Evolutionary conservation across 192 early-diverging fungal species (phyloP), one percentile per base, ranked within the genome.

Genomic region (Backusella parvicylindrica): DNA sequence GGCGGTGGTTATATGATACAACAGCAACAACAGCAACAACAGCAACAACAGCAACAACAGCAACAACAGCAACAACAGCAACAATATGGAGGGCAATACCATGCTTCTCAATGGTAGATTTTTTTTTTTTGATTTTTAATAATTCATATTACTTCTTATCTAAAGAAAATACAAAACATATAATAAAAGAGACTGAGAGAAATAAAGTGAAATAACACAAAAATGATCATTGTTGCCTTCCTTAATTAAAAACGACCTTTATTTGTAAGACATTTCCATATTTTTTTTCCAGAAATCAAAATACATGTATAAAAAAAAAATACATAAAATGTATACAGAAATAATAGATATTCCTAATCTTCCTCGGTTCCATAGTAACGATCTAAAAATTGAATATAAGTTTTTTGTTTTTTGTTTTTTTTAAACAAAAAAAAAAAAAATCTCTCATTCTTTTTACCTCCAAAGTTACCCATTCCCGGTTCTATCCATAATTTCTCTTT

Each of bases 391-490:
- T 18, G 3, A 70, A 73, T 56, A 32, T 2, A 64, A 16, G 31
- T n/a, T 26, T 18, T 33, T n/a, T 4, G 11, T 6, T 13, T 40
- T 33, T 31, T 66, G 8, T 43, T 64, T 37, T 18, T 65, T 31
- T 33, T 38, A 64, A 30, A 36, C 4, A n/a, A n/a, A n/a, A n/a
- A n/a, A n/a, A n/a, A n/a, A 26, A 64, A 6, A 0, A 7, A 23
- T 47, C 11, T 8, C 3, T 28, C 15, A n/a, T 13, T 8, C 18
- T 12, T 56, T 49, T 56, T 78, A 84, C 83, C 86, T 37, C 92
- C 92, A 92, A 97, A 96, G 79, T 95, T 89, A 11, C 96, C 96
- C 77, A 94, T 91, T 6, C 96, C 96, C 36, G 94, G 92, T 70
- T 90, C 89, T 75, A 96, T 90, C 66, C 86, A 89, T 53, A 93